Base-by-base conservation (phyloP, 805 yeast species). In the Metahyphopichia silvanorum region DNA sequence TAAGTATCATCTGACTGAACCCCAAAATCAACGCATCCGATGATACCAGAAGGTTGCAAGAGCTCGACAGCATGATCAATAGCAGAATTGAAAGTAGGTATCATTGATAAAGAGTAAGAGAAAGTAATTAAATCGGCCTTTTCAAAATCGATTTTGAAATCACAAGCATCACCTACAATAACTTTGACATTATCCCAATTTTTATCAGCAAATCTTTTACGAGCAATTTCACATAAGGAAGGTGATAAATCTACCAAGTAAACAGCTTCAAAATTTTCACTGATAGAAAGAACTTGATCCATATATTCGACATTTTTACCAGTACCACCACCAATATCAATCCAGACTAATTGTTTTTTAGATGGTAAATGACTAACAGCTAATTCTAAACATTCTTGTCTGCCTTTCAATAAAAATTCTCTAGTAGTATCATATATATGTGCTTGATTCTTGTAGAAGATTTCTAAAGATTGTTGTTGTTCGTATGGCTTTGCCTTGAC, bases 321-420 rank as follows among this genome's bases (percentile, higher is more conserved):
- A 5, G 95, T 85, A 16, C 95, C 95, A 20, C 94, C 94, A 31
- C 94, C 95, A 49, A 86, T 74, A 52, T 82, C 89, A 31, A 82
- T 68, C 89, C 89, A 82, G 27, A 81, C 77, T 27, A 81, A 58
- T 31, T 71, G 69, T 25, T 53, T 49, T 17, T 55, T 56, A 32
- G 61, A 64, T 21, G 51, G 41, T 22, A 81, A 57, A 53, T 83
- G 88, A 16, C 80, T 55, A 19, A 65, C 69, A 1, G 85, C 83
- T 37, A 82, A 53, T 32, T 66, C 66, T 34, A 83, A 63, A 35
- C 86, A 79, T 35, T 71, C 71, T 47, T 75, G 77, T 46, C 94
- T 70, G 14, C 95, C 95, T 55, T 82, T 74, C 43, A 85, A 66
- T 25, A 85, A 64, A 22, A 71, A 60, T 29, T 71, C 65, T 49